Base-by-base conservation (phyloP, 192 early-diverging fungal genomes). In the Tieghemiomyces parasiticus region DNA sequence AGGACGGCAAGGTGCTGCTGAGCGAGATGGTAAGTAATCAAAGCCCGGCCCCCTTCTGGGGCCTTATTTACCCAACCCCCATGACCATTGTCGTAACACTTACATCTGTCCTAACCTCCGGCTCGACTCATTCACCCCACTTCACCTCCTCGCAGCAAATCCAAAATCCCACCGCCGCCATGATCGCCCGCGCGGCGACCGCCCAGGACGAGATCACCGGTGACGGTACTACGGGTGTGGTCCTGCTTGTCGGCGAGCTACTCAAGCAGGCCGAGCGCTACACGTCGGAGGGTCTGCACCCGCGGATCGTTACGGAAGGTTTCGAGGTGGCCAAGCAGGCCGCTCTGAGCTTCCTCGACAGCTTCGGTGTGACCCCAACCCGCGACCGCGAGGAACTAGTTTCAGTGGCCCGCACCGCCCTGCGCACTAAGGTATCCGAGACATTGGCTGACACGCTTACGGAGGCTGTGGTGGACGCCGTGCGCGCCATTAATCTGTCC, bases 201-300 rank as follows among this genome's bases (percentile, higher is more conserved):
- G 94, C 94, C 29, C 96, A 99, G 74, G 96, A 99, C 75, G 96
- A 99, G 64, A 86, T 97, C 42, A 96, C 94, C 30, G 96, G 96
- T 46, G 96, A 99, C 62, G 96, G 96, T 51, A 99, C 96, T 24
- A 99, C 96, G 3, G 91, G 91, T 14, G 89, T 97, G 64, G 94
- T 99, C 12, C 77, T 99, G 49, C 75, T 97, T 34, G 93, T 99
- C 51, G 96, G 90, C 46, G 96, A 99, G 76, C 78, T 99, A 25
- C 75, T 99, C 71, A 97, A 95, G 74, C 94, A 97, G 73, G 88
- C 92, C 2, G 83, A 95, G 33, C 78, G 90, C 54, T 89, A 87
- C 68, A 87, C 97, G 49, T 83, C 90, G 61, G 96, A 99, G 75
- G 96, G 94, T 34, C 77, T 99, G 64, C 96, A 99, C 66, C 94